Conservation (phyloP, 345 rosid species). For the Capsella bursapastoris region DNA sequence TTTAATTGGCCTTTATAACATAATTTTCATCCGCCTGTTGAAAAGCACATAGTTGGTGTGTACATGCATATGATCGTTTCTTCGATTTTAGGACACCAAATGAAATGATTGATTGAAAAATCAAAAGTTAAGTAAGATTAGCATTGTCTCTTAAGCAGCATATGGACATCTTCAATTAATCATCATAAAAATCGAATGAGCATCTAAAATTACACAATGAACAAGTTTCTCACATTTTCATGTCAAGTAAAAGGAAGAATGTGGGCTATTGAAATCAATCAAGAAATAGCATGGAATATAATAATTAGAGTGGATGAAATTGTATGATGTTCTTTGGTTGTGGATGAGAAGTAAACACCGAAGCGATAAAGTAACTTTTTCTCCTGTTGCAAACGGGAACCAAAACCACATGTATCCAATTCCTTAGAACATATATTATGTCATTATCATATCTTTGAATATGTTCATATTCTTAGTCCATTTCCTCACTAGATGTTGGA, state of each 20-base stretch:
- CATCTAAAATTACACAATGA: neutral
- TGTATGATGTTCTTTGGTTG: slow-evolving; percentile 12
- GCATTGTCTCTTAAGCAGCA: slow-evolving; percentile 1
- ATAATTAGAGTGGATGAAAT: slow-evolving; percentile 10
- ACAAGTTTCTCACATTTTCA: neutral
- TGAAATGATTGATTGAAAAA: slow-evolving; percentile 7
- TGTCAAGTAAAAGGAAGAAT: neutral
- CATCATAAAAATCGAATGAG: slow-evolving; percentile 24
- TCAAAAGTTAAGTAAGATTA: neutral
- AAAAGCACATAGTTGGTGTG: slow-evolving; percentile 34
- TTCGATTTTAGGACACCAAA: slow-evolving; percentile 29
- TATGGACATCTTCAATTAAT: slow-evolving; percentile 10
- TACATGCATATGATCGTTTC: slow-evolving; percentile 37
- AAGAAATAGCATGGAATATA: slow-evolving; percentile 5
- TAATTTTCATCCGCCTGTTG: slow-evolving; percentile 34
- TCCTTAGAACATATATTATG: slow-evolving; percentile 21
- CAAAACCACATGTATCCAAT: slow-evolving; percentile 28
- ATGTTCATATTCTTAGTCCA: slow-evolving; percentile 37
- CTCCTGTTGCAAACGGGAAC: slow-evolving; percentile 12
- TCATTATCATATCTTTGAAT: slow-evolving; percentile 10
- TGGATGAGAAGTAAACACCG: slow-evolving; percentile 33
- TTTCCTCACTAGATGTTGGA: neutral
- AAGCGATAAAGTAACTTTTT: slow-evolving; percentile 24
- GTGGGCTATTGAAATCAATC: neutral
- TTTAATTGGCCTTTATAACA: neutral